A percentile compares a stretch with the other conserved stretches of the same genome.
These are phyloP conservation scores for Puccinia hordei DNA, from an alignment of 1,284 basidiomycete genomes.

Conservation along the genomic window DNA sequence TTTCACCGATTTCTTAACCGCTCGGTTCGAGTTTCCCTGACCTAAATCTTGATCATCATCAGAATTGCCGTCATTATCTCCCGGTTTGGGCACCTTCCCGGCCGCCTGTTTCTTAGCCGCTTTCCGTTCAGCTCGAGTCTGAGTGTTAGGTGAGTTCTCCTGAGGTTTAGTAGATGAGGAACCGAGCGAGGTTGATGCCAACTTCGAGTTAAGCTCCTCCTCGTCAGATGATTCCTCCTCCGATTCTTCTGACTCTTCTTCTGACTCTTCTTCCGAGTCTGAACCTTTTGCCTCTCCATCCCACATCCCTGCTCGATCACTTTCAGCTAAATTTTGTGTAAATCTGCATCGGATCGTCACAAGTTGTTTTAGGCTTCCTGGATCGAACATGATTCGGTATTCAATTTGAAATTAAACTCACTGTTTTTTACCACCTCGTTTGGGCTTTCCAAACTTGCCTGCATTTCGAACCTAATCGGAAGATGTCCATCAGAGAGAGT, in stretches of 20 bases:
- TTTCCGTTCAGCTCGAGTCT: conserved; percentile 36
- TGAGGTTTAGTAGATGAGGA: background rate
- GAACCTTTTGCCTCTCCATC: background rate
- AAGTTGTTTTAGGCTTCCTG: background rate
- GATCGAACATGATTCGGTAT: background rate
- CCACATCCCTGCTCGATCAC: conserved; percentile 24
- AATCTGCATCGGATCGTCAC: background rate
- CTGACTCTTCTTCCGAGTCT: background rate
- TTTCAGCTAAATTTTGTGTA: conserved; percentile 7
- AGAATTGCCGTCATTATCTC: conserved; percentile 59
- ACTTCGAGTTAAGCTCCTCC: conserved; percentile 19
- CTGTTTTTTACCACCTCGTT: conserved; percentile 46
- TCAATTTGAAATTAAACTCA: background rate
- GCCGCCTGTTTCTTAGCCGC: conserved; percentile 36
- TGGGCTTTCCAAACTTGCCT: conserved; percentile 50
- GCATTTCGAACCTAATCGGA: conserved; percentile 39
- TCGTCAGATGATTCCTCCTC: conserved; percentile 3
- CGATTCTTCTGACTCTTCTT: conserved; percentile 34
- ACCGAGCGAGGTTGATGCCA: conserved; percentile 8
- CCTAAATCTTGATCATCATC: conserved; percentile 66
- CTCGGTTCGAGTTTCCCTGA: conserved; percentile 57
- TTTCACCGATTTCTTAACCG: conserved; percentile 51
- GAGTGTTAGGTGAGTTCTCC: background rate
- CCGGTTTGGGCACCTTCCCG: conserved; percentile 51
- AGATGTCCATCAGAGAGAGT: background rate